Base-by-base conservation (phyloP, 1,284 basidiomycete genomes). In the Leccinum griseonigrum region DNA sequence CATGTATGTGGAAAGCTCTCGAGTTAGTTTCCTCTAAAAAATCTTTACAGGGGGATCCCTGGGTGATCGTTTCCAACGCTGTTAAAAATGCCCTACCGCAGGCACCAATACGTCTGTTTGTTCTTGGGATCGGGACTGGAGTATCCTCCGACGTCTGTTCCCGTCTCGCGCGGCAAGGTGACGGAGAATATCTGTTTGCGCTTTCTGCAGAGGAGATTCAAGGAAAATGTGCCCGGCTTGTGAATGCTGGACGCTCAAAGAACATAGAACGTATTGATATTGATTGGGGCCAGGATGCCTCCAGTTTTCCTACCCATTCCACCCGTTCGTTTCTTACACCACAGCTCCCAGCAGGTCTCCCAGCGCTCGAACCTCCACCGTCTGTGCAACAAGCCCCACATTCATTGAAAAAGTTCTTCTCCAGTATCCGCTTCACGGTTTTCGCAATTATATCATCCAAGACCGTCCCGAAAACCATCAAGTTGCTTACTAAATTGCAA, bases 141-240 rank as follows among this genome's bases (percentile, higher is more conserved):
- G 78, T 82, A 9, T 86, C 85, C 7, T 81, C 76, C 9, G 80
- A 75, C 0, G 74, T 82, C 64, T 85, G 83, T 64, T 76, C 81
- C 65, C 71, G 76, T 3, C 81, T 87, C 18, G 84, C 85, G 1
- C 67, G 73, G 13, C 75, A 75, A 1, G 85, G 85, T 2, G 77
- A 81, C 18, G 85, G 85, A 5, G 73, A 76, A 16, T 80, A 69
- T 60, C 68, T 84, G 0, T 79, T 81, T 63, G 82, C 85, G 1
- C 66, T 75, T 9, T 66, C 75, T 5, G 69, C 76, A 7, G 82
- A 82, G 60, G 75, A 75, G 29, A 84, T 86, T 28, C 62, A 76
- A 7, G 76, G 67, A 2, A 83, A 83, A 64, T 85, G 84, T 58
- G 76, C 80, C 3, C 74, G 71, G 13, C 75, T 87, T 8, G 71